Base-by-base conservation (phyloP, 352 stramenopile species). In the Pythium aristosporum region DNA sequence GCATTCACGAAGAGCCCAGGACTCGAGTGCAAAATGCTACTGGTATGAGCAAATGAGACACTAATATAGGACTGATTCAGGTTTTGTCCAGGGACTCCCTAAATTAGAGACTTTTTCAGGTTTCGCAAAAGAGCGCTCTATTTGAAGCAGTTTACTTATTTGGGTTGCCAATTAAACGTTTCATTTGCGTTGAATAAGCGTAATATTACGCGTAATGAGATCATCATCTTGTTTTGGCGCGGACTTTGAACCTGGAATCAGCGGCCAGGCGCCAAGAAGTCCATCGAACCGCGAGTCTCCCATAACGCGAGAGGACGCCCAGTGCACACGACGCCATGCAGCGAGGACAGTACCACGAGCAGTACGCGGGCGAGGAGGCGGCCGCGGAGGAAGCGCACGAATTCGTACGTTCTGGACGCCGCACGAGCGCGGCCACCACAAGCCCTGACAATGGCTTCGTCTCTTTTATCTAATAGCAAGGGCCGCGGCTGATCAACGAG, bases 401-500 rank as follows among this genome's bases (percentile, higher is more conserved):
- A 32, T 72, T 72, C 41, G 66, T 72, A 65, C 20, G 66, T 65
- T 56, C 12, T 36, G n/a, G 18, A 10, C 8, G 21, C 25, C 16
- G 25, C 9, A 48, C 46, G 36, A 46, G 52, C 20, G 61, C 25
- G 25, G 3, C 23, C 7, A 15, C 3, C 23, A 20, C 43, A 44
- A 48, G 42, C 44, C n/a, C 46, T 52, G 25, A 34, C 25, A 34
- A 32, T 15, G 8, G 8, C 8, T 39, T 34, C n/a, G 46, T 37
- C 2, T 36, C 16, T n/a, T 47, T 36, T 20, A 23, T 50, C 50
- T 3, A 39, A 39, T 20, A 88, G 83, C 81, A 94, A 90, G 87
- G 87, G 10, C 87, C 87, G 36, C 80, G 79, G 2, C 74, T 93
- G 48, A 89, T 98, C 50, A 95, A 85, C 55, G 86, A 91, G 53